Base-by-base conservation (phyloP, 2,329 filamentous ascomycete genomes). In the Stemphylium lycopersici region DNA sequence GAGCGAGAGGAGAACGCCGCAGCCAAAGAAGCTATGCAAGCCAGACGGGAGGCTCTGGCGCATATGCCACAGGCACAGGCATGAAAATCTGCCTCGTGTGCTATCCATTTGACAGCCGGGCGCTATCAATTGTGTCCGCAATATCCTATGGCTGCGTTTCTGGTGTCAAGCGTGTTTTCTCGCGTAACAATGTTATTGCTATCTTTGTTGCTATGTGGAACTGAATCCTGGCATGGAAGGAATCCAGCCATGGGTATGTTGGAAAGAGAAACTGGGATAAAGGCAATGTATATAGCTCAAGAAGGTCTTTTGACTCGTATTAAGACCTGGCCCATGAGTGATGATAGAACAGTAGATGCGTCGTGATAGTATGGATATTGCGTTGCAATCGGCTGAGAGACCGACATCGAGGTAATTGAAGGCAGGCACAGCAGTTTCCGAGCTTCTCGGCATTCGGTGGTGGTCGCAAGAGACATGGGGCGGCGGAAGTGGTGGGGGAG, bases 1-100 rank as follows among this genome's bases (percentile, higher is more conserved):
- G 68, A 71, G 32, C 62, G 67, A 32, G 61, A 61, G 40, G 54
- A 56, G 46, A 63, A 61, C 11, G 50, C 47, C 3, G 37, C 37
- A 2, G 41, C 40, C 26, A 57, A 34, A 15, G 39, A 49, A 20
- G 49, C 46, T 16, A 57, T 48, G 42, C 20, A 37, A 15, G 47
- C 44, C 11, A 41, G 54, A 11, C 40, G 34, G 10, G 36, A 49
- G 15, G 16, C 33, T 20, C 22, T 52, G 12, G 12, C 16, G 0
- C 18, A 45, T 20, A 6, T 15, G 15, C 40, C 41, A 6, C 42
- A 31, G 26, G 41, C 18, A 16, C 42, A 29, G 45, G 24, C 18
- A 13, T 49, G 24, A 38, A 29, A 20, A 4, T 16, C 18, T n/a
- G 34, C 24, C 26, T 32, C 11, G 32, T 26, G 16, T 11, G 41